Percentiles rank a stretch among this genome's conserved stretches.
Evolutionary conservation across 73 alveolate genomes (phyloP).

Genomic region (Stentor coeruleus): DNA sequence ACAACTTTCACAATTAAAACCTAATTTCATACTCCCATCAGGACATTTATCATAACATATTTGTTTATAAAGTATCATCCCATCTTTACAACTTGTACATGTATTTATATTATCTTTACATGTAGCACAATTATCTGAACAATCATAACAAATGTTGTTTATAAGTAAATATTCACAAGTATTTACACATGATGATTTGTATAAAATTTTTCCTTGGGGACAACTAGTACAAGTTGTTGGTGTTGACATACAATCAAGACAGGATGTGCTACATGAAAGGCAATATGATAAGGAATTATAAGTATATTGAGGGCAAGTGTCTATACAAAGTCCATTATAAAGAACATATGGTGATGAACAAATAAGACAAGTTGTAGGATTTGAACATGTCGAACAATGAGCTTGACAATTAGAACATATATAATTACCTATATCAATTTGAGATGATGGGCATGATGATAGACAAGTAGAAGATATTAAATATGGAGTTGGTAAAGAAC

Average conservation of each 20-base stretch:
- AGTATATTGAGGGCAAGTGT: background rate
- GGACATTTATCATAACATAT: background rate
- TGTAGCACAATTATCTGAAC: background rate
- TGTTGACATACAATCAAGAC: background rate
- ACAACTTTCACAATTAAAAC: background rate
- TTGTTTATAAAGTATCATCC: background rate
- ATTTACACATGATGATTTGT: background rate
- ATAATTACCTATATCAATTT: background rate
- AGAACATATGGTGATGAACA: background rate
- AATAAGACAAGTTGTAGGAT: background rate
- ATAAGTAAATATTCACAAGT: background rate
- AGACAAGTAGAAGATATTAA: background rate
- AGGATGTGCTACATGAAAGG: background rate
- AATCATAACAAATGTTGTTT: background rate
- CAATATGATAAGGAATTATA: background rate
- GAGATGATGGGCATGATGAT: background rate
- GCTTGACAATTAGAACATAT: background rate
- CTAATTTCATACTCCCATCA: background rate
- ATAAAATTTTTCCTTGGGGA: background rate
- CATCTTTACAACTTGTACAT: background rate
- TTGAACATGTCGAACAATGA: background rate
- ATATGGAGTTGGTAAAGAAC: background rate
- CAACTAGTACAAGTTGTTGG: background rate
- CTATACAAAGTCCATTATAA: background rate
- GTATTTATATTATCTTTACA: background rate